Evolutionary conservation across 129 eudicot species (phyloP).

Genomic region (Mikania micrantha): DNA sequence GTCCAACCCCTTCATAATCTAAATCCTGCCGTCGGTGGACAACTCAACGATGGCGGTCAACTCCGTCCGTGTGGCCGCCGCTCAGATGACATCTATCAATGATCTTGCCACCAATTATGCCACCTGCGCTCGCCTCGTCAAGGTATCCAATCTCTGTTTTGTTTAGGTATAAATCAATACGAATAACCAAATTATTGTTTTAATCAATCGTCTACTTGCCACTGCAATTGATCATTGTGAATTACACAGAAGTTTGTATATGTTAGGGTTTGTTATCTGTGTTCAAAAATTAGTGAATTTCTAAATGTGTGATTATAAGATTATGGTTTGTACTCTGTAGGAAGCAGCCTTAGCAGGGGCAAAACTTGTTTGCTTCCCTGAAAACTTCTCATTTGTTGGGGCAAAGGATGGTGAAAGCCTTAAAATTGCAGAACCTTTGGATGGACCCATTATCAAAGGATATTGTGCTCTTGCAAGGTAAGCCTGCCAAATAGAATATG

Average conservation of each 20-base stretch:
- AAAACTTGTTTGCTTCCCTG: conserved; percentile 80
- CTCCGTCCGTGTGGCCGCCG: conserved; percentile 79
- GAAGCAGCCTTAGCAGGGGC: conserved; percentile 96
- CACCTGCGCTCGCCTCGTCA: conserved; percentile 84
- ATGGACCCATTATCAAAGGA: conserved; percentile 73
- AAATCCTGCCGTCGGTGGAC: conserved; percentile 22
- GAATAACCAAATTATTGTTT: not conserved
- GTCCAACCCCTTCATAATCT: too few species aligned
- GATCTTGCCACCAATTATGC: conserved; percentile 73
- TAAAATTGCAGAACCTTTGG: conserved; percentile 67
- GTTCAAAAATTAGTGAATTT: too few species aligned
- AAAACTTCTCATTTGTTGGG: conserved; percentile 83
- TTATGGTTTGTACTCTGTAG: conserved; percentile 24
- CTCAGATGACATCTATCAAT: conserved; percentile 90
- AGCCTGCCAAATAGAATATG: not conserved
- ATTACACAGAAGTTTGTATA: not conserved
- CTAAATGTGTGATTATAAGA: not conserved
- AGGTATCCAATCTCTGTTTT: conserved; percentile 28
- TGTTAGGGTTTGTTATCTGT: not conserved
- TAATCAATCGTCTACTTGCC: not conserved
- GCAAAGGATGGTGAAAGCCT: conserved; percentile 71
- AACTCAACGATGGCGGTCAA: conserved; percentile 49
- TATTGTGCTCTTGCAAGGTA: conserved; percentile 89
- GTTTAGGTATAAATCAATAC: not conserved
- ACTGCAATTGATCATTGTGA: not conserved